Conservation (phyloP, 2,329 filamentous ascomycete genomes). For the Sporothrix luriei region DNA sequence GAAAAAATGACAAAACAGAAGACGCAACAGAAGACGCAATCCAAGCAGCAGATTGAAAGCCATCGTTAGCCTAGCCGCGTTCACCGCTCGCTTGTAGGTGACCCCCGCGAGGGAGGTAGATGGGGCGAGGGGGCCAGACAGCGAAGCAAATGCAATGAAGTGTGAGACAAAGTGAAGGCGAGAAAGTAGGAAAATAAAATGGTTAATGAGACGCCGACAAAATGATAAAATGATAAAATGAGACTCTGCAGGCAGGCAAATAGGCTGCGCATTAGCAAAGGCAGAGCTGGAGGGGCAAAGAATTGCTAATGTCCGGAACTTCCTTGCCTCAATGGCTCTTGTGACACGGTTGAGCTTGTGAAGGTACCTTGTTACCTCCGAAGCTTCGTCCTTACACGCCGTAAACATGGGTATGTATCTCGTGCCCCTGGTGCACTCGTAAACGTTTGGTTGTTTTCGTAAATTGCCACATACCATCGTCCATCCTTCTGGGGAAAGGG, state of each 20-base stretch:
- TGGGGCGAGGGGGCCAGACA: slow-evolving; percentile 5
- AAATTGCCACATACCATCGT: not conserved
- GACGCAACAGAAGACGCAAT: not conserved
- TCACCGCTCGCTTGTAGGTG: slow-evolving; percentile 25
- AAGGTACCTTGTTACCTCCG: not conserved
- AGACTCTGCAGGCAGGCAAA: slow-evolving; percentile 6
- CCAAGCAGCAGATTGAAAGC: slow-evolving; percentile 31
- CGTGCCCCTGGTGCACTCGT: not conserved
- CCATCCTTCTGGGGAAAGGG: slow-evolving; percentile 8
- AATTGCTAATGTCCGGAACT: slow-evolving; percentile 3
- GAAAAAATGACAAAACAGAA: not conserved
- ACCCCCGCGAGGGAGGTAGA: slow-evolving; percentile 22
- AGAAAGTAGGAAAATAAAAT: not conserved
- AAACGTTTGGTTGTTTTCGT: slow-evolving; percentile 7
- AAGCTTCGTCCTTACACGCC: not conserved
- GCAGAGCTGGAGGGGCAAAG: not conserved
- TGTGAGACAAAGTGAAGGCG: not conserved
- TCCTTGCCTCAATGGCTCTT: not conserved
- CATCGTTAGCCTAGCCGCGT: slow-evolving; percentile 40
- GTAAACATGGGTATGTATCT: slow-evolving; percentile 2
- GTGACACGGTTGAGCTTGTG: no score
- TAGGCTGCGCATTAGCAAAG: slow-evolving; percentile 18
- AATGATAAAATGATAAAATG: not conserved
- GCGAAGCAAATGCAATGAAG: slow-evolving; percentile 3
- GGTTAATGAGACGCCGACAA: not conserved